Evolutionary conservation across 768 basidiomycete species (phyloP).

Genomic region (Panaeolus cyanescens): DNA sequence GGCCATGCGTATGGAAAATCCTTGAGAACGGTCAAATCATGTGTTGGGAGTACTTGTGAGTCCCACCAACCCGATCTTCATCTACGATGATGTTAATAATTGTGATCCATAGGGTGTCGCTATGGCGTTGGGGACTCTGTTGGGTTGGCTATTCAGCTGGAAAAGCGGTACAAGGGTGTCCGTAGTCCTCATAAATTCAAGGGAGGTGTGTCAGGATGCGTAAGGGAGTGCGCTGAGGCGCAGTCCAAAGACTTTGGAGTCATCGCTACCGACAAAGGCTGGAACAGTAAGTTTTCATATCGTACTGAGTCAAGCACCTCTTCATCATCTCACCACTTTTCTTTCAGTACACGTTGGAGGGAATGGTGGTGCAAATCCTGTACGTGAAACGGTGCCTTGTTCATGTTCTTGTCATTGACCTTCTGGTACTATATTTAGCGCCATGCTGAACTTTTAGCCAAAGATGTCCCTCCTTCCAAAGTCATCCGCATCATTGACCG

Average conservation of each 20-base stretch:
- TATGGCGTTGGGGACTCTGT: slow-evolving; percentile 78
- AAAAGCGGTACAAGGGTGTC: slow-evolving; percentile 73
- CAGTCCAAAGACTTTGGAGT: slow-evolving; percentile 73
- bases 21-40: slow-evolving; percentile 75
- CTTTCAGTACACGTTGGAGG: slow-evolving; percentile 58
- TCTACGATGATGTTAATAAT: not conserved
- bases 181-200: slow-evolving; percentile 75
- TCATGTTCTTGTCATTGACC: not conserved
- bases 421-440: slow-evolving; percentile 9
- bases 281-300: slow-evolving; percentile 42
- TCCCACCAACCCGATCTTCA: not conserved
- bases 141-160: slow-evolving; percentile 69
- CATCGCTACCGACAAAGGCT: slow-evolving; percentile 80
- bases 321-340: not conserved
- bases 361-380: slow-evolving; percentile 64
- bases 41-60: slow-evolving; percentile 65
- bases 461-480: slow-evolving; percentile 62
- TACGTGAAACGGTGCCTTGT: slow-evolving; percentile 5
- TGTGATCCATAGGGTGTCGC: slow-evolving; percentile 46
- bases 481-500: slow-evolving; percentile 65
- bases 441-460: slow-evolving; percentile 67
- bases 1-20: slow-evolving; percentile 76
- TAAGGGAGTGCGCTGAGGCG: slow-evolving; percentile 78
- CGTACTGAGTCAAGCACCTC: not conserved
- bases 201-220: slow-evolving; percentile 75